These are phyloP conservation scores for Phascolomyces articulosus DNA, from an alignment of 371 early-diverging fungal species.

Conservation along the genomic window DNA sequence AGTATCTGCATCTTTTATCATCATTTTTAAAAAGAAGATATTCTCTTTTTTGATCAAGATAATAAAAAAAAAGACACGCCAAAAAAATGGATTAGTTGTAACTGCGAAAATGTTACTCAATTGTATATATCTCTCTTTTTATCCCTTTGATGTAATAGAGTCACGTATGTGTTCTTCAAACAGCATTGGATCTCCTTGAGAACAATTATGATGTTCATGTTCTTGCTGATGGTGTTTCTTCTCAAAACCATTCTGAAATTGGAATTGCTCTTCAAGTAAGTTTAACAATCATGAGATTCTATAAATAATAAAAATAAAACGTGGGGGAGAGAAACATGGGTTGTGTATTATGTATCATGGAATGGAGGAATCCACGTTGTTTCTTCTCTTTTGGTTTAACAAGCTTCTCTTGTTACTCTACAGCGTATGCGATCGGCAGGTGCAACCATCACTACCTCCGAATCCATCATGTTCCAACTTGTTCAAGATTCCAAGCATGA, in stretches of 20 bases:
- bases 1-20: background rate
- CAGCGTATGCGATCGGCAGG: constrained; percentile 79
- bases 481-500: constrained; percentile 78
- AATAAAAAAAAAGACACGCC: background rate
- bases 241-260: constrained; percentile 84
- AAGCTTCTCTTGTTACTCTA: background rate
- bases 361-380: background rate
- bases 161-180: constrained; percentile 95
- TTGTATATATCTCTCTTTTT: no score
- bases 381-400: constrained; percentile 6
- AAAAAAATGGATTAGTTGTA: background rate
- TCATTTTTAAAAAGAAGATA: no score
- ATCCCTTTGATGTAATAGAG: no score
- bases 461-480: constrained; percentile 91
- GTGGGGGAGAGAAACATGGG: background rate
- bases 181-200: constrained; percentile 86
- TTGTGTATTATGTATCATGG: no score
- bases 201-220: constrained; percentile 81
- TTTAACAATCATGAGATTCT: no score
- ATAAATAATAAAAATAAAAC: no score
- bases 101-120: constrained; percentile 3
- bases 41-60: no score
- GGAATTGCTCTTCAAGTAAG: constrained; percentile 82
- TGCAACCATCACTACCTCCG: constrained; percentile 83
- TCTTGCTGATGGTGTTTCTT: constrained; percentile 90